Evolutionary conservation across 805 yeast species (phyloP).

Genomic region (Spathaspora girioi): DNA sequence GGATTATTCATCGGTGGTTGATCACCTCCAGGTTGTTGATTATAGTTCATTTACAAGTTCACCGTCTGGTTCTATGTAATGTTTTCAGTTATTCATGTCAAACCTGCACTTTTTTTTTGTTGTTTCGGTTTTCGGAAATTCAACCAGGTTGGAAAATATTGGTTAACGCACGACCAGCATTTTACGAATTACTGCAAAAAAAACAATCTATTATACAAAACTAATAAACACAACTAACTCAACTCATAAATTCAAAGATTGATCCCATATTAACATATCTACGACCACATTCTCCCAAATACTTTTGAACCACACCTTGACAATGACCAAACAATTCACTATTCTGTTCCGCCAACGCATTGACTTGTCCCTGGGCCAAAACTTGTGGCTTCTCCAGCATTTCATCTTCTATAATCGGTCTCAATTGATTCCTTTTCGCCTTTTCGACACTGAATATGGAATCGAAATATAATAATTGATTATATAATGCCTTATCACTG

Average conservation of each 20-base stretch:
- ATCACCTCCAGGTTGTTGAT: conserved; percentile 7
- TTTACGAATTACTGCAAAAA: background rate
- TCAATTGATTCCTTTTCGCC: conserved; percentile 55
- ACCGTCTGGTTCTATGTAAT: background rate
- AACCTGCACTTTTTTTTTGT: background rate
- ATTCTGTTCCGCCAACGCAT: conserved; percentile 79
- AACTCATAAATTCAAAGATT: conserved; percentile 62
- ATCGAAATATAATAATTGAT: conserved; percentile 76
- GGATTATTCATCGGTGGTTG: conserved; percentile 5
- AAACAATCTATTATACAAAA: background rate
- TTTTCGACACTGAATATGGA: conserved; percentile 79
- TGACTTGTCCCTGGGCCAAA: conserved; percentile 51
- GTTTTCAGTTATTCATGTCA: background rate
- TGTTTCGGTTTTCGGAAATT: background rate
- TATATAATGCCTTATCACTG: conserved; percentile 76
- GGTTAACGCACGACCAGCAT: background rate
- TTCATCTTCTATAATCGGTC: conserved; percentile 37
- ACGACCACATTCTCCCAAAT: conserved; percentile 79
- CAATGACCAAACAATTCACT: conserved; percentile 53
- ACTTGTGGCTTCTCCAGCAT: conserved; percentile 9
- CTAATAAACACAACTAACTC: background rate
- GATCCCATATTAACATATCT: conserved; percentile 82
- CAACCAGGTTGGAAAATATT: background rate
- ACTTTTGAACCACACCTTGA: conserved; percentile 62
- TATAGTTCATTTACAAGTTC: conserved; percentile 9